Conservation (phyloP, 1,284 basidiomycete species). For the Leccinum subspadiceum region DNA sequence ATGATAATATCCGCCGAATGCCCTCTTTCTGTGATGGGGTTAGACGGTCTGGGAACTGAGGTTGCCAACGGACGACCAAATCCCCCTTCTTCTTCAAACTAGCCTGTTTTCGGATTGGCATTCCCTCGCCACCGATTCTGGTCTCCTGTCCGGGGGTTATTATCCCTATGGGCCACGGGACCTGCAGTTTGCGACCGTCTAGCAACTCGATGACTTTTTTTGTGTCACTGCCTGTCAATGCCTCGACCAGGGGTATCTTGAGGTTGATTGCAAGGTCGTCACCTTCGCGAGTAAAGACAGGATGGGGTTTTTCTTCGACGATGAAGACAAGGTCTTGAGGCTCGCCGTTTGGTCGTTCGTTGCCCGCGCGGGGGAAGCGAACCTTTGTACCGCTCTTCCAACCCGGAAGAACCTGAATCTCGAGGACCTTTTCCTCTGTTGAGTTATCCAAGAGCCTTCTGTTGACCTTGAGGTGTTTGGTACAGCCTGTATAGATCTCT, state of each 20-base stretch:
- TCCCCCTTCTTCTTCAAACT: slow-evolving; percentile 76
- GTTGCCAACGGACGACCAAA: slow-evolving; percentile 79
- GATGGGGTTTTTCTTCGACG: slow-evolving; percentile 88
- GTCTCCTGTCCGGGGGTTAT: slow-evolving; percentile 81
- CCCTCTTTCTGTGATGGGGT: slow-evolving; percentile 77
- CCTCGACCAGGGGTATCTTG: slow-evolving; percentile 79
- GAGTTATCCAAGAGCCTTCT: slow-evolving; percentile 70
- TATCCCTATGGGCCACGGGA: slow-evolving; percentile 65
- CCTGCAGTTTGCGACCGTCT: slow-evolving; percentile 76
- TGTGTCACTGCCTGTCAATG: slow-evolving; percentile 58
- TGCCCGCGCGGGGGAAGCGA: slow-evolving; percentile 83
- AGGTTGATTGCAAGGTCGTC: slow-evolving; percentile 73
- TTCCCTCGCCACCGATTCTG: slow-evolving; percentile 75
- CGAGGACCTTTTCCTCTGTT: slow-evolving; percentile 89
- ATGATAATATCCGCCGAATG: slow-evolving; percentile 66
- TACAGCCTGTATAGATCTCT: slow-evolving; percentile 88
- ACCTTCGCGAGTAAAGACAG: slow-evolving; percentile 72
- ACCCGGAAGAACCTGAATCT: slow-evolving; percentile 84
- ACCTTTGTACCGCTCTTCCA: slow-evolving; percentile 92
- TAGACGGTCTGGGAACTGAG: slow-evolving; percentile 79
- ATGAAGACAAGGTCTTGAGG: slow-evolving; percentile 87
- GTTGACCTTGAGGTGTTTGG: slow-evolving; percentile 89
- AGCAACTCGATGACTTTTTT: slow-evolving; percentile 64
- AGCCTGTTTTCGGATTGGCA: slow-evolving; percentile 88
- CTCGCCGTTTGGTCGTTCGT: slow-evolving; percentile 76